Conservation (phyloP, 2,329 filamentous ascomycete species). For the Coniochaeta ligniaria region DNA sequence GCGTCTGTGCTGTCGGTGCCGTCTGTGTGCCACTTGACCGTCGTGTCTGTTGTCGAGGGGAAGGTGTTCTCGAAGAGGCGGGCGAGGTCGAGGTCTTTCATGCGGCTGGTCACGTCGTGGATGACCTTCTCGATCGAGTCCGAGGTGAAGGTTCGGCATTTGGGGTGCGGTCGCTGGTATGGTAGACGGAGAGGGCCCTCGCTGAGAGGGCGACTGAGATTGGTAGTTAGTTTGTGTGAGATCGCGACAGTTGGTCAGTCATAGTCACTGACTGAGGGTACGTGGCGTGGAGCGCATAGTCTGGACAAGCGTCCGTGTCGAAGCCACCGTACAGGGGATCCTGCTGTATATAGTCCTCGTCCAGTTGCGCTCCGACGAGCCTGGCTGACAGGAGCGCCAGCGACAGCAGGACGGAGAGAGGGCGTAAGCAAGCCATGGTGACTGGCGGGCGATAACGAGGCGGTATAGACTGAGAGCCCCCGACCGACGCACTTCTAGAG, state of each 20-base stretch:
- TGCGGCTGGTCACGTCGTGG: conserved; percentile 66
- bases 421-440: neutral
- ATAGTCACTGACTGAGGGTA: conserved; percentile 45
- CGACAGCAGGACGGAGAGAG: conserved; percentile 8
- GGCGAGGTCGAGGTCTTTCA: conserved; percentile 81
- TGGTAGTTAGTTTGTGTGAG: neutral
- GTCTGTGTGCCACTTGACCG: conserved; percentile 77
- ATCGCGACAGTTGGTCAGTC: neutral
- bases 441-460: neutral
- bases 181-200: conserved; percentile 72
- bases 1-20: conserved; percentile 25
- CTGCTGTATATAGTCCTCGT: conserved; percentile 11
- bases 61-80: conserved; percentile 93
- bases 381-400: conserved; percentile 7
- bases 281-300: conserved; percentile 54
- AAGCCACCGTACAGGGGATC: conserved; percentile 22
- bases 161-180: conserved; percentile 72
- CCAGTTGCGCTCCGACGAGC: conserved; percentile 5
- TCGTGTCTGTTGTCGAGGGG: conserved; percentile 86
- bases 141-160: conserved; percentile 86
- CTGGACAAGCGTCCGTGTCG: conserved; percentile 47
- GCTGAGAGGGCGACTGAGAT: conserved; percentile 65
- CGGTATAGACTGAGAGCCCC: neutral
- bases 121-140: conserved; percentile 85
- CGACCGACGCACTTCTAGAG: neutral